These are phyloP conservation scores for Trichophaea hybrida DNA, from an alignment of 2,329 filamentous ascomycete species.

Conservation along the genomic window DNA sequence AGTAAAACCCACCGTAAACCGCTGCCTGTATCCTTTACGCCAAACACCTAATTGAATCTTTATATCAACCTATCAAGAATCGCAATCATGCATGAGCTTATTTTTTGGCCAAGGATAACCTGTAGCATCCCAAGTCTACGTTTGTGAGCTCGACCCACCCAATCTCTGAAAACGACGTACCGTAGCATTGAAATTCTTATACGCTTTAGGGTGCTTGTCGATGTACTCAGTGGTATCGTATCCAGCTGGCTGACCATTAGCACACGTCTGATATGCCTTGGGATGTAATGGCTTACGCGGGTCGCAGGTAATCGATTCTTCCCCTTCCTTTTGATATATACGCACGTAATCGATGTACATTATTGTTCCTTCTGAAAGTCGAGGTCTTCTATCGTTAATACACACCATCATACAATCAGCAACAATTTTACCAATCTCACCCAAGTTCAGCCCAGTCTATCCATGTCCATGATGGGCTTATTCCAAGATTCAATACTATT, in stretches of 20 bases:
- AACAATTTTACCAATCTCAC: slow-evolving; percentile 24
- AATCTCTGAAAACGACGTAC: slow-evolving; percentile 29
- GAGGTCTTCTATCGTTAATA: slow-evolving; percentile 14
- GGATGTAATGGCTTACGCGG: slow-evolving; percentile 29
- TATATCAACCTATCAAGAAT: background rate
- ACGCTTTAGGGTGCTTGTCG: slow-evolving; percentile 35
- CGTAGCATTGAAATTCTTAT: slow-evolving; percentile 39
- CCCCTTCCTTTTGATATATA: slow-evolving; percentile 39
- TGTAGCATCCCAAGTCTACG: slow-evolving; percentile 33
- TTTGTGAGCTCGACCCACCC: background rate
- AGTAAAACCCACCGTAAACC: no score
- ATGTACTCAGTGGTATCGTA: slow-evolving; percentile 41
- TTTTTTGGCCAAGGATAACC: slow-evolving; percentile 48
- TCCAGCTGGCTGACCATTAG: slow-evolving; percentile 28
- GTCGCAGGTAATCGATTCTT: slow-evolving; percentile 40
- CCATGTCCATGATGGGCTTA: slow-evolving; percentile 38
- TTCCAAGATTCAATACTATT: slow-evolving; percentile 40
- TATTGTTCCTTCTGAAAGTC: slow-evolving; percentile 33
- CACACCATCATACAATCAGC: background rate
- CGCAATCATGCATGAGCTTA: slow-evolving; percentile 44
- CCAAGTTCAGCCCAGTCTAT: slow-evolving; percentile 35
- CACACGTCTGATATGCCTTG: background rate
- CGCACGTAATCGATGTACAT: slow-evolving; percentile 43
- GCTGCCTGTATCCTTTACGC: background rate
- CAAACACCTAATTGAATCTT: background rate